phyloP scores from a whole-genome alignment of 2,329 filamentous ascomycete species.

The Trichoderma oligosporum region DNA sequence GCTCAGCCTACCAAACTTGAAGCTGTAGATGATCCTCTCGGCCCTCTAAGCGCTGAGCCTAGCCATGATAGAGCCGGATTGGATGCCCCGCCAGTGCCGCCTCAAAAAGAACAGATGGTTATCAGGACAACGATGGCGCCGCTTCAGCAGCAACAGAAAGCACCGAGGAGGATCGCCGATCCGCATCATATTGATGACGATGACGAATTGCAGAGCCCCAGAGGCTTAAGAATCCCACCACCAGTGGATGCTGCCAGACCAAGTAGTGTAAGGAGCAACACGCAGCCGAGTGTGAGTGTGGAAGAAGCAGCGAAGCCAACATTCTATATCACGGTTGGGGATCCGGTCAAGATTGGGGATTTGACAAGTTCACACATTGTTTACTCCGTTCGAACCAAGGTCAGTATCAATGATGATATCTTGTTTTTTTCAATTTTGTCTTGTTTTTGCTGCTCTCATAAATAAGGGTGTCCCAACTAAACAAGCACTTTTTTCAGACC shows the following conservation, averaged over 20 bases:
- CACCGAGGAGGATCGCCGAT: slow-evolving; percentile 45
- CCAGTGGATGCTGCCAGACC: slow-evolving; percentile 57
- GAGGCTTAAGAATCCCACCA: slow-evolving; percentile 60
- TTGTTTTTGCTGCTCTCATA: not conserved
- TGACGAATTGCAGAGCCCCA: slow-evolving; percentile 57
- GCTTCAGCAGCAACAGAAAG: slow-evolving; percentile 40
- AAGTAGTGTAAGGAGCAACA: slow-evolving; percentile 49
- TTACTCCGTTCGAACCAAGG: slow-evolving; percentile 91
- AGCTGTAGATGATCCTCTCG: slow-evolving; percentile 72
- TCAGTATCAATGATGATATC: slow-evolving; percentile 39
- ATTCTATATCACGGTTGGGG: slow-evolving; percentile 87
- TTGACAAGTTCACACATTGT: slow-evolving; percentile 96
- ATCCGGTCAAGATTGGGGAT: slow-evolving; percentile 97
- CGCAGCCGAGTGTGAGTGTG: slow-evolving; percentile 76
- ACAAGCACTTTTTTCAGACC: slow-evolving; percentile 54
- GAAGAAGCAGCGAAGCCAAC: slow-evolving; percentile 91
- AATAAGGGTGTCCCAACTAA: not conserved
- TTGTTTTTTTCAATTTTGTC: not conserved
- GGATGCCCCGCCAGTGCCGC: slow-evolving; percentile 63
- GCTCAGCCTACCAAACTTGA: slow-evolving; percentile 75
- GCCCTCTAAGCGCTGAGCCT: slow-evolving; percentile 66
- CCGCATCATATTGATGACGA: slow-evolving; percentile 63
- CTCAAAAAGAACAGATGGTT: slow-evolving; percentile 62
- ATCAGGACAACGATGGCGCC: slow-evolving; percentile 55
- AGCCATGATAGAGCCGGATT: slow-evolving; percentile 40